Conservation (phyloP, 2,329 filamentous ascomycete genomes). For the Westerdykella ornata region DNA sequence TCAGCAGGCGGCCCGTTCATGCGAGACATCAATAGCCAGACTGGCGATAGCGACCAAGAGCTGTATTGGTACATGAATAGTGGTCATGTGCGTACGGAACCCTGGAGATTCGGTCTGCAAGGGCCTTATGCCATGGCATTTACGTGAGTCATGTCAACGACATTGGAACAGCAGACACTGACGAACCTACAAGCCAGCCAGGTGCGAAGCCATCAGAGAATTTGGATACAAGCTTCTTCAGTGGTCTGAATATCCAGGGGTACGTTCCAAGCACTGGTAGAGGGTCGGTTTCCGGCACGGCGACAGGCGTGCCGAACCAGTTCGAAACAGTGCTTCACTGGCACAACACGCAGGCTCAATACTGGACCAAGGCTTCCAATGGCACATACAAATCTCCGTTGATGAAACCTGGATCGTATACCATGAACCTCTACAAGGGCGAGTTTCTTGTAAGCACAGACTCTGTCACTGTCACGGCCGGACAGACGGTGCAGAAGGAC, state of each 20-base stretch:
- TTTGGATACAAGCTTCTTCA: conserved; percentile 19
- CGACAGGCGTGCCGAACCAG: conserved; percentile 11
- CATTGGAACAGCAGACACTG: background rate
- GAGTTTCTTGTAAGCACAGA: conserved; percentile 17
- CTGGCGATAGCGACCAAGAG: conserved; percentile 14
- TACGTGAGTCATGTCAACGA: background rate
- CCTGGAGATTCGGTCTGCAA: conserved; percentile 17
- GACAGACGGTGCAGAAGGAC: conserved; percentile 12
- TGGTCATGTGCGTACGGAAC: conserved; percentile 19
- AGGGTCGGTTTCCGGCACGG: conserved; percentile 13
- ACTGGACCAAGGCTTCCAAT: conserved; percentile 43
- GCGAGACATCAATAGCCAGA: conserved; percentile 22
- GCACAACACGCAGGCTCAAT: conserved; percentile 55
- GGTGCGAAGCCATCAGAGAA: conserved; percentile 11
- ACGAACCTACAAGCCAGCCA: conserved; percentile 1
- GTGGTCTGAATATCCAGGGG: conserved; percentile 13
- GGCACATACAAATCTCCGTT: conserved; percentile 14
- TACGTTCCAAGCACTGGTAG: conserved; percentile 15
- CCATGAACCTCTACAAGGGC: conserved; percentile 17
- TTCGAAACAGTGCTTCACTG: conserved; percentile 47
- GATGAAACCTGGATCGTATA: conserved; percentile 19
- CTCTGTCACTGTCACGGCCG: conserved; percentile 14
- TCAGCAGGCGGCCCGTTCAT: conserved; percentile 20
- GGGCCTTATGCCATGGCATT: conserved; percentile 21
- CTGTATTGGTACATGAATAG: conserved; percentile 23